Percentiles rank a stretch among this genome's conserved stretches.
Evolutionary conservation across 2,329 filamentous ascomycete species (phyloP).

Genomic region (Paracoccidioides brasiliensis): DNA sequence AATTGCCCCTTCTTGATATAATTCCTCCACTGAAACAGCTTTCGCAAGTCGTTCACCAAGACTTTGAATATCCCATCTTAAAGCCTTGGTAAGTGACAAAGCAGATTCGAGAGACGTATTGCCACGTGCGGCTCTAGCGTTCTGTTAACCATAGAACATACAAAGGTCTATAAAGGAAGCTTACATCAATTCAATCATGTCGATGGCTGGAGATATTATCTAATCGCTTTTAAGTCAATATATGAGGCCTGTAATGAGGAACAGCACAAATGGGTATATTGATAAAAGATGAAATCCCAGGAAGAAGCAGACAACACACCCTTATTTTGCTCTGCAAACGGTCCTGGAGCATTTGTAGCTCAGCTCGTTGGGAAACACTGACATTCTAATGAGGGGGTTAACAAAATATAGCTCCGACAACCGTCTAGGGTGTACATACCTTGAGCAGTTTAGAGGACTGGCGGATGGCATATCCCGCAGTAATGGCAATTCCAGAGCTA

Average conservation of each 20-base stretch:
- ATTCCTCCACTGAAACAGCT: slow-evolving; percentile 48
- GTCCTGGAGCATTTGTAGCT: slow-evolving; percentile 59
- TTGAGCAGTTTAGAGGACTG: slow-evolving; percentile 69
- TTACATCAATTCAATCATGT: slow-evolving; percentile 82
- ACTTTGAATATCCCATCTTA: slow-evolving; percentile 70
- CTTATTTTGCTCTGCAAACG: slow-evolving; percentile 76
- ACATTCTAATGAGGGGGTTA: slow-evolving; percentile 40
- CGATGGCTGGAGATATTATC: slow-evolving; percentile 81
- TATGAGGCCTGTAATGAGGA: neutral
- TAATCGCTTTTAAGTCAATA: slow-evolving; percentile 19
- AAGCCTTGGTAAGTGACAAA: slow-evolving; percentile 64
- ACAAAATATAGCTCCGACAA: slow-evolving; percentile 5
- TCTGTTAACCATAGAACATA: neutral
- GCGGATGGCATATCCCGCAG: slow-evolving; percentile 69
- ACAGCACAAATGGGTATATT: slow-evolving; percentile 3
- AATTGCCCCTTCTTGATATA: slow-evolving; percentile 20
- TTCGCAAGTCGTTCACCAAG: slow-evolving; percentile 63
- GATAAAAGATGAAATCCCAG: neutral
- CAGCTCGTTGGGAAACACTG: slow-evolving; percentile 56
- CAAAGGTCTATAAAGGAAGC: slow-evolving; percentile 13
- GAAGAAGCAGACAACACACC: slow-evolving; percentile 32
- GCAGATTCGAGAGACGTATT: slow-evolving; percentile 76
- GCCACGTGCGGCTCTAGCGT: slow-evolving; percentile 50
- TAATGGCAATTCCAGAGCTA: slow-evolving; percentile 68
- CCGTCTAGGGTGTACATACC: slow-evolving; percentile 22